These are phyloP conservation scores for Gymnopilus dilepis DNA, from an alignment of 768 basidiomycete species.

Conservation along the genomic window DNA sequence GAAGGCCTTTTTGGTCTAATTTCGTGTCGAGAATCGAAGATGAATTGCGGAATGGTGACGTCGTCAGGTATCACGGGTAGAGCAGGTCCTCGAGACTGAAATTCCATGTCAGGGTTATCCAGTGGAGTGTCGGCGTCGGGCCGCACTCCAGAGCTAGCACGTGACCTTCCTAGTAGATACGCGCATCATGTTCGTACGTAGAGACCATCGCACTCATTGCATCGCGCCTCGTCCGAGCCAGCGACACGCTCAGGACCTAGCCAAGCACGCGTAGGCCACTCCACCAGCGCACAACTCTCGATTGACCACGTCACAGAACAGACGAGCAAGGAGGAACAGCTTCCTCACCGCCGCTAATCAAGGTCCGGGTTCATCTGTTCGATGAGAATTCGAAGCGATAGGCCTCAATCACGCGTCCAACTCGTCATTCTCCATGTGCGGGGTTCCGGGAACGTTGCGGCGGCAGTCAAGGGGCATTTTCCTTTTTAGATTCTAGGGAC, in stretches of 20 bases:
- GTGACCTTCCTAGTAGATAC: too few species aligned
- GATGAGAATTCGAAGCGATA: background rate
- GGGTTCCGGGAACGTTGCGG: background rate
- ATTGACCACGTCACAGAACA: too few species aligned
- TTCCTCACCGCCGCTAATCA: background rate
- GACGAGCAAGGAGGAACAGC: background rate
- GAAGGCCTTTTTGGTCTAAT: conserved; percentile 41
- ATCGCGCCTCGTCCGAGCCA: too few species aligned
- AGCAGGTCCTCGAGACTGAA: conserved; percentile 31
- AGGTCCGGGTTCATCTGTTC: conserved; percentile 13
- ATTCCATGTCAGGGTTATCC: conserved; percentile 38
- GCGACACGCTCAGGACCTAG: too few species aligned
- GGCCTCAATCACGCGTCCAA: background rate
- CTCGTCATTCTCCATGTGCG: background rate
- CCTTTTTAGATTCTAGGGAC: background rate
- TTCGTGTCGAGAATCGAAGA: conserved; percentile 51
- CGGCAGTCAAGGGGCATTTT: background rate
- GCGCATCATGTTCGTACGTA: too few species aligned
- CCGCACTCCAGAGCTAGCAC: too few species aligned
- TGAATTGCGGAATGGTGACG: conserved; percentile 57
- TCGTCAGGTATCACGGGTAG: conserved; percentile 54
- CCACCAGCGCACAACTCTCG: too few species aligned
- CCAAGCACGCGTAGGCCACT: too few species aligned
- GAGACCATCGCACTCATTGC: too few species aligned
- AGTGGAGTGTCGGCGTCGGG: background rate